Base-by-base conservation (phyloP, 306 rosid species). In the Vicia villosa region DNA sequence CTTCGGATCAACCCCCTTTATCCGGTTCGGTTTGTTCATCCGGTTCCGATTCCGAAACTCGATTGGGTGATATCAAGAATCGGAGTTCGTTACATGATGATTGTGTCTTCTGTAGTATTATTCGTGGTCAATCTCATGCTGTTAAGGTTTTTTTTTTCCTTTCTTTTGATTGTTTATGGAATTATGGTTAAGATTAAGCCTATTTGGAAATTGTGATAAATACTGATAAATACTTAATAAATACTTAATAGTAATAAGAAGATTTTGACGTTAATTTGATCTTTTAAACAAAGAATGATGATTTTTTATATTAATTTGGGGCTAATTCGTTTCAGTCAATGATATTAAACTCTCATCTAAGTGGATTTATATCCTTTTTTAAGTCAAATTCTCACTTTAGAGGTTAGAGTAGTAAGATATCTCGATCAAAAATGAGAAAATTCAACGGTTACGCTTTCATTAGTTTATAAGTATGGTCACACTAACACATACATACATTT, bases 41-140 rank as follows among this genome's bases (percentile, higher is more conserved):
- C 13, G 22, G 42, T 63, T 37, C 77, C 5, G 21, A 15, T 15
- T 46, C 40, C 45, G 28, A 46, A 6, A 46, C 19, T 3, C 52
- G 52, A n/a, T 20, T 22, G 1, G 37, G 12, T 42, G 68, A 76
- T 51, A 8, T 66, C 28, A 11, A 45, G 12, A 37, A 63, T 16
- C 74, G 42, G 32, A 34, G 2, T 34, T 34, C 0, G 8, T 2
- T 34, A 7, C 38, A 7, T 7, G 38, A 24, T 24, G 87, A 71
- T 66, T 93, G 98, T 74, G 81, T 93, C 81, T 90, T 93, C 83
- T 93, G 98, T 67, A 86, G 77, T 76, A 90, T 93, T 56, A 55
- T 90, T 21, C 83, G 80, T 41, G 96, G 94, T 3, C 82, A 85
- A 66, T 75, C 83, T 40, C 94, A 87, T 9, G 84, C 98, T 79